Percentiles rank a stretch among this genome's conserved stretches.
These are phyloP conservation scores for Tanacetum coccineum DNA, from an alignment of 129 eudicot species.

Conservation along the genomic window DNA sequence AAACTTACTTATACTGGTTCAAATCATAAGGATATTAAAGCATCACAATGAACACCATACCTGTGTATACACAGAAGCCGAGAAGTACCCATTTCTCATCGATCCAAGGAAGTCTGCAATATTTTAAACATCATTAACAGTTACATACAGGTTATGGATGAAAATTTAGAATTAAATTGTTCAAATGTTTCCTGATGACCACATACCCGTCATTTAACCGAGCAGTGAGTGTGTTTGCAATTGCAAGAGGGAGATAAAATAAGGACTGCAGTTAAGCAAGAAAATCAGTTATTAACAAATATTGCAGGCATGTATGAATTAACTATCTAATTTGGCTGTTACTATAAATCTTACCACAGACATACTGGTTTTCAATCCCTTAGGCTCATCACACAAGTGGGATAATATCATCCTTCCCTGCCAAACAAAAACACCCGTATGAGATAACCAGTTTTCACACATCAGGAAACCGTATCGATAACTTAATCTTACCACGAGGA, in stretches of 20 bases:
- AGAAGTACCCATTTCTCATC: constrained; percentile 91
- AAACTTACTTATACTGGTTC: neutral
- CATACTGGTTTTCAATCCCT: constrained; percentile 97
- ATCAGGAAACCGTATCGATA: neutral
- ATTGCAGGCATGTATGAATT: too few species aligned
- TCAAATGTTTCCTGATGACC: constrained; percentile 3
- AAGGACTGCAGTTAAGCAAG: constrained; percentile 58
- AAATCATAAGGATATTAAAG: neutral
- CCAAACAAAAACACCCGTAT: constrained; percentile 22
- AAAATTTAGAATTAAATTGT: neutral
- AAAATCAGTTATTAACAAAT: neutral
- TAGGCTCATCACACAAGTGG: constrained; percentile 99
- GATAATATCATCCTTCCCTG: constrained; percentile 99
- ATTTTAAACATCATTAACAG: constrained; percentile 8
- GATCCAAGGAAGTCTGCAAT: constrained; percentile 70
- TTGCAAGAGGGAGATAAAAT: constrained; percentile 84
- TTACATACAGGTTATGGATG: neutral
- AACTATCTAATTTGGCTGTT: neutral
- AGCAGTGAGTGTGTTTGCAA: constrained; percentile 95
- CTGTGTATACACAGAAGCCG: constrained; percentile 74
- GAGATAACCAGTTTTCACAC: constrained; percentile 9
- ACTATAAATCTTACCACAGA: constrained; percentile 60
- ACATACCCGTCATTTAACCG: constrained; percentile 88
- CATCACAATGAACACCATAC: constrained; percentile 26
- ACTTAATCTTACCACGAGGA: constrained; percentile 74